A percentile compares a stretch with the other conserved stretches of the same genome.
Conservation (phyloP, 2,329 filamentous ascomycete species). For the Neurospora sp. region DNA sequence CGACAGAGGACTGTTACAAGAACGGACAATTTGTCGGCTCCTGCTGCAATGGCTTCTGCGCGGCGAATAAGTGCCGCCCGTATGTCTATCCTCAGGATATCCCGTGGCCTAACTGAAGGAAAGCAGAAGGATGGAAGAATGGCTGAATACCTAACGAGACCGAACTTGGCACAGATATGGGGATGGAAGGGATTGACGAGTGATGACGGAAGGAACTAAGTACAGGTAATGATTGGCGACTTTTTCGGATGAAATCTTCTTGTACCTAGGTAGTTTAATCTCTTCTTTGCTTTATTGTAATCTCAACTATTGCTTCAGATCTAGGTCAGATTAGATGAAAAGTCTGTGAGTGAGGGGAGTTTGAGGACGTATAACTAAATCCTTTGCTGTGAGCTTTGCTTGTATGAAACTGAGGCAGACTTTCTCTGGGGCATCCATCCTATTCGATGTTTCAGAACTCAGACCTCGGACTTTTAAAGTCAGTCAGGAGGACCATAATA, state of each 20-base stretch:
- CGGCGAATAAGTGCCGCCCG: constrained; percentile 31
- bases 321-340: neutral
- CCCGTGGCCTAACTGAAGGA: neutral
- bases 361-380: neutral
- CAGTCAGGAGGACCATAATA: no score
- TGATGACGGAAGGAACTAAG: neutral
- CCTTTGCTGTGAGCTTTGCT: neutral
- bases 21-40: constrained; percentile 27
- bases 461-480: no score
- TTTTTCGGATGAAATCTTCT: neutral
- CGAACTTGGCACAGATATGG: neutral
- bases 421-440: neutral
- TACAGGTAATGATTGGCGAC: neutral
- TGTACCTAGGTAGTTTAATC: neutral
- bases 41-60: constrained; percentile 36
- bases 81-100: constrained; percentile 19
- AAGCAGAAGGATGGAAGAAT: neutral
- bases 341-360: neutral
- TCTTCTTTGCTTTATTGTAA: neutral
- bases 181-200: neutral
- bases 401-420: neutral
- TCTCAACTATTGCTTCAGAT: neutral
- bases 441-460: neutral
- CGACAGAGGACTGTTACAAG: constrained; percentile 24
- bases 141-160: no score